Base-by-base conservation (phyloP, 1,284 basidiomycete genomes). In the Naganishia sp. region DNA sequence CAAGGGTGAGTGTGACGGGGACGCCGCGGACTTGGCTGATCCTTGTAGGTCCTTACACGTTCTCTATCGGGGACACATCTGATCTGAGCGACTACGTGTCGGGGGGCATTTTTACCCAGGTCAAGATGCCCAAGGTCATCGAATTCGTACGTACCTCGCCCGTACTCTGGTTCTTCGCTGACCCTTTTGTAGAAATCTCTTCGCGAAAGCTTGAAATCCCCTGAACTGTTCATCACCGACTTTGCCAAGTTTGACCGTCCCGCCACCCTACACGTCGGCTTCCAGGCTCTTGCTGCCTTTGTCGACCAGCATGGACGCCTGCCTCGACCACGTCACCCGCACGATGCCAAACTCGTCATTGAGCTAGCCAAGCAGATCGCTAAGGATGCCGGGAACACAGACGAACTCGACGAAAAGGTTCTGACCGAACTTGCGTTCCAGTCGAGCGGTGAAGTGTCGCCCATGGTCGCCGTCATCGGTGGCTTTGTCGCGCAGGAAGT, bases 401-500 rank as follows among this genome's bases (percentile, higher is more conserved):
- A 78, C 7, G 86, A 86, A 15, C 85, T 96, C 69, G 89, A 94
- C 75, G 90, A 90, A 74, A 83, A 82, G 73, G 78, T 92, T 36
- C 77, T 98, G 33, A 86, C 86, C 57, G 92, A 97, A 76, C 84
- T 99, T 6, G 83, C 95, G 1, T 98, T 88, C 82, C 94, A 99
- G 79, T 93, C 96, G 0, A 84, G 85, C 9, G 96, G 96, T n/a
- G 92, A 97, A 75, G 75, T 99, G 31, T 86, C 94, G 33, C 96
- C 96, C 28, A 83, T 99, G 72, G 88, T 90, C 66, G 95, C 96
- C 28, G 93, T 98, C 64, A 86, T 98, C 68, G 96, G 96, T 74
- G 96, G 94, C 6, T 99, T 99, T 73, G 92, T 97, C 65, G 96
- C 95, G 2, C 96, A 99, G 79, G 96, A 99, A 77, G 92, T 94